These are phyloP conservation scores for Vigna hirtella DNA, from an alignment of 306 rosid genomes.

Conservation along the genomic window DNA sequence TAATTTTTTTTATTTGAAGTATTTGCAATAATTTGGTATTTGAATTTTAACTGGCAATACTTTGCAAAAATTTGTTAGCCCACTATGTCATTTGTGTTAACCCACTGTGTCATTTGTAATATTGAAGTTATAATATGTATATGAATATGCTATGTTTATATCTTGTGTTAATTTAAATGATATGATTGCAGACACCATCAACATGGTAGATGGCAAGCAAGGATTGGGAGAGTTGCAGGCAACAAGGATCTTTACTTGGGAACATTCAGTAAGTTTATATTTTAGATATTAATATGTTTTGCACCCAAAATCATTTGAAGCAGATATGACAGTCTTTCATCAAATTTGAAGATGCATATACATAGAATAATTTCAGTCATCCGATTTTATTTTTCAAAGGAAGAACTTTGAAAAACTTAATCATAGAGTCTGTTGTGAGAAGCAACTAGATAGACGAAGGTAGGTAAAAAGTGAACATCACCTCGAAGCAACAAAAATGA, in stretches of 20 bases:
- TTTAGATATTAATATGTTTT: not conserved
- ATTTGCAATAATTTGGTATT: too few species aligned
- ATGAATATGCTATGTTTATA: too few species aligned
- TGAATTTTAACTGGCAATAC: too few species aligned
- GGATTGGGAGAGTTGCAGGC: slow-evolving; percentile 96
- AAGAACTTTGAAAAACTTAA: too few species aligned
- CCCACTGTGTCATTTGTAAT: too few species aligned
- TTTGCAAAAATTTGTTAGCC: too few species aligned
- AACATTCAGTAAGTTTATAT: slow-evolving; percentile 73
- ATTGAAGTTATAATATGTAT: too few species aligned
- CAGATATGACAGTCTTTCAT: not conserved
- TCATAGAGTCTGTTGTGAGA: too few species aligned
- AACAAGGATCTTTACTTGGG: slow-evolving; percentile 93
- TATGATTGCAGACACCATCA: slow-evolving; percentile 77
- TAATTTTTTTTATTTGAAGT: too few species aligned
- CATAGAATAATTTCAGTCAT: not conserved
- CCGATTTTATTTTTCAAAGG: not conserved
- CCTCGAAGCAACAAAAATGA: not conserved
- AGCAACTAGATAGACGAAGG: too few species aligned
- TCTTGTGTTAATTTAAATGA: not conserved
- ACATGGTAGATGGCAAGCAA: slow-evolving; percentile 98
- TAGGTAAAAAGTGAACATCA: not conserved
- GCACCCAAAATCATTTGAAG: not conserved
- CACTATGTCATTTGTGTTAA: too few species aligned
- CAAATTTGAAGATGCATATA: not conserved